Percentiles rank a stretch among this genome's conserved stretches.
Evolutionary conservation across 192 early-diverging fungal genomes (phyloP).

Genomic region (Chytriomyces sp.): DNA sequence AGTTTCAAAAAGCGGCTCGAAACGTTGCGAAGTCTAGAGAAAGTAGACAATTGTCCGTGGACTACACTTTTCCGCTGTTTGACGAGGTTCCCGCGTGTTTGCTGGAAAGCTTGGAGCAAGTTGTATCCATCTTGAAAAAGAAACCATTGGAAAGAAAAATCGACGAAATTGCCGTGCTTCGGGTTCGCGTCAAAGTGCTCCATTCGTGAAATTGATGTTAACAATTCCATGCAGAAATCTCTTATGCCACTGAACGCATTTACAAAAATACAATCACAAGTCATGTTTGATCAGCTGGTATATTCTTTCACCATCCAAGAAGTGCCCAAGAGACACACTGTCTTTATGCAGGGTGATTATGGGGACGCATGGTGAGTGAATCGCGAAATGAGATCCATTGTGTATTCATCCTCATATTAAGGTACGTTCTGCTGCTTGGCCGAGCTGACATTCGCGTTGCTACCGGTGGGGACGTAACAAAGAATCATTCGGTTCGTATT

Average conservation of each 20-base stretch:
- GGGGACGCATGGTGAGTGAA: conserved; percentile 27
- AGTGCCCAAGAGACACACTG: background rate
- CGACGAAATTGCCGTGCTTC: background rate
- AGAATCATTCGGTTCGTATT: background rate
- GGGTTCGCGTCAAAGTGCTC: no score
- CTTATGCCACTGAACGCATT: conserved; percentile 22
- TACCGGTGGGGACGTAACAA: background rate
- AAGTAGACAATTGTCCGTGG: background rate
- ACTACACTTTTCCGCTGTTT: background rate
- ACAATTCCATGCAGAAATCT: no score
- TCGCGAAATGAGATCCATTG: no score
- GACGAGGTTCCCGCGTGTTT: background rate
- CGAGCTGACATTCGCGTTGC: background rate
- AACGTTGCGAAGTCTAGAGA: no score
- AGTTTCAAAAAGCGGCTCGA: background rate
- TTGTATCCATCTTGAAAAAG: background rate
- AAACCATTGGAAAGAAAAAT: background rate
- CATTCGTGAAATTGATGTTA: no score
- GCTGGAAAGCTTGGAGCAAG: background rate
- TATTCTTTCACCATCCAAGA: conserved; percentile 6
- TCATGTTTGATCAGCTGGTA: conserved; percentile 9
- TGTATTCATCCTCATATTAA: no score
- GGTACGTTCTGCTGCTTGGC: conserved; percentile 10
- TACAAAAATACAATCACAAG: conserved; percentile 7
- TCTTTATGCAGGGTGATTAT: conserved; percentile 11